Evolutionary conservation across 2,329 filamentous ascomycete genomes (phyloP).

Genomic region (Xylaria hypoxylon): DNA sequence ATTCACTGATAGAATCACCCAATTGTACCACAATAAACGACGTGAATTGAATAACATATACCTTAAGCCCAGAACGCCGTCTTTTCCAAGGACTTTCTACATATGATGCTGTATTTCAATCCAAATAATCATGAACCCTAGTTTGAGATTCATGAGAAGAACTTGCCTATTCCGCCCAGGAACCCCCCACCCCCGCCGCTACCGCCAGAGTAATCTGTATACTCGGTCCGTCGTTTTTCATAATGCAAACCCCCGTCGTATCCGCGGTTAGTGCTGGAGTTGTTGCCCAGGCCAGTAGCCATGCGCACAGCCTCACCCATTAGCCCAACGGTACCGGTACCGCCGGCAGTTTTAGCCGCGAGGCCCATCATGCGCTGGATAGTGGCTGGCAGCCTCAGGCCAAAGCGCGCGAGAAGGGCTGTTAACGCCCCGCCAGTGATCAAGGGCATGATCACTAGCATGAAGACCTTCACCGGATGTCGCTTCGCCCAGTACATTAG

Average conservation of each 20-base stretch:
- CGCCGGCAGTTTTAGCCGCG: slow-evolving; percentile 61
- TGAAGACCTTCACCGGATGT: slow-evolving; percentile 88
- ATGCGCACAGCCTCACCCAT: slow-evolving; percentile 68
- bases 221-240: slow-evolving; percentile 53
- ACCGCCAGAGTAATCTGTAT: slow-evolving; percentile 51
- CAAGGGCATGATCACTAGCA: slow-evolving; percentile 87
- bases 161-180: slow-evolving; percentile 54
- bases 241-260: slow-evolving; percentile 53
- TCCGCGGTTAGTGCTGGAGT: slow-evolving; percentile 51
- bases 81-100: slow-evolving; percentile 16
- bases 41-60: slow-evolving; percentile 9
- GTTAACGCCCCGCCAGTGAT: slow-evolving; percentile 85
- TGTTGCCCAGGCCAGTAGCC: slow-evolving; percentile 54
- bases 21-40: slow-evolving; percentile 7
- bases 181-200: slow-evolving; percentile 52
- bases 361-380: slow-evolving; percentile 70
- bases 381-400: slow-evolving; percentile 76
- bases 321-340: slow-evolving; percentile 62
- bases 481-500: slow-evolving; percentile 83
- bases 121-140: slow-evolving; percentile 19
- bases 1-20: slow-evolving; percentile 3
- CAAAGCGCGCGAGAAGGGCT: slow-evolving; percentile 81
- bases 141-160: slow-evolving; percentile 54
- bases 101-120: slow-evolving; percentile 3
- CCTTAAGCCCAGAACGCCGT: slow-evolving; percentile 29